phyloP scores from a whole-genome alignment of 768 basidiomycete species.

The Suillus decipiens region DNA sequence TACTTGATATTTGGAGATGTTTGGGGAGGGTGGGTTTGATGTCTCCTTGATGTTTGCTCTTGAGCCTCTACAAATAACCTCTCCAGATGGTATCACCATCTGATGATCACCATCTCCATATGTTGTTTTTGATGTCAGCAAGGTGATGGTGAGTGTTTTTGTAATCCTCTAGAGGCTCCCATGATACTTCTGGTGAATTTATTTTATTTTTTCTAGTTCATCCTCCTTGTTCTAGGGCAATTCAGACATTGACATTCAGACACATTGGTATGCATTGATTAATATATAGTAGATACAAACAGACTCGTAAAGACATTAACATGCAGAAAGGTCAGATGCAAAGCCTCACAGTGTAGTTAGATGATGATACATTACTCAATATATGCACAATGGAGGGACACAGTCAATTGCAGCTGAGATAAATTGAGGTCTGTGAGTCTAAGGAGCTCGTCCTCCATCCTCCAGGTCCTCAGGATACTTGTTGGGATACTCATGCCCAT shows the following conservation, averaged over 20 bases:
- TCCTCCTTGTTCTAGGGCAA: background rate
- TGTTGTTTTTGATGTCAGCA: background rate
- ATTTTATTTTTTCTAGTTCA: background rate
- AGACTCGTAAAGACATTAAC: background rate
- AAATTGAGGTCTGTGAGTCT: background rate
- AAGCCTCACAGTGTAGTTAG: background rate
- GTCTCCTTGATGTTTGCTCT: background rate
- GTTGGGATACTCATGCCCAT: background rate
- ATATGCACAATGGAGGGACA: background rate
- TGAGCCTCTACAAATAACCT: background rate
- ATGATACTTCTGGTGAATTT: background rate
- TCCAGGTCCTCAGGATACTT: background rate
- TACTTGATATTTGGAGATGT: background rate
- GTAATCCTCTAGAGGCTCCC: background rate
- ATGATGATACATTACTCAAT: constrained; percentile 2
- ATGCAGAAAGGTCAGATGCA: background rate
- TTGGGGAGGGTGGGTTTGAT: background rate
- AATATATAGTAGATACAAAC: background rate
- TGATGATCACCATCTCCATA: background rate
- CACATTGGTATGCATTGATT: constrained; percentile 1
- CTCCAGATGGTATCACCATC: background rate
- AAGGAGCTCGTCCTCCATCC: background rate
- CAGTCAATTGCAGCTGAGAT: background rate
- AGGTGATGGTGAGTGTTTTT: background rate
- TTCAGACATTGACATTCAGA: background rate